phyloP scores from a whole-genome alignment of 441 rosid genomes.

The Kokia cookei region DNA sequence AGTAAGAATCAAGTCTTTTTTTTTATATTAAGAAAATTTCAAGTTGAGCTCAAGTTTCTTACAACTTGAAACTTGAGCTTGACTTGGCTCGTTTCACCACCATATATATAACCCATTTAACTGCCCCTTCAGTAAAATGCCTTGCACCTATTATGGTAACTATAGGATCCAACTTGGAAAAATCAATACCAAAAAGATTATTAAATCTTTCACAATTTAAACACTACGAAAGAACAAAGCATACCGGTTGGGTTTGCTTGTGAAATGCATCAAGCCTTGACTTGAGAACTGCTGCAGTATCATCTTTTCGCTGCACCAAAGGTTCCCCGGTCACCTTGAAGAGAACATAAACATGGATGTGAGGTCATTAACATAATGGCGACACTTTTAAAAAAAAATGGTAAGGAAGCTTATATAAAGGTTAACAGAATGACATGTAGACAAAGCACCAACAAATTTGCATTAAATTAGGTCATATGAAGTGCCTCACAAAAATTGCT shows the following conservation, averaged over 20 bases:
- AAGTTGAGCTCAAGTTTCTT: too few species aligned
- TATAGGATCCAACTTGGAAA: neutral
- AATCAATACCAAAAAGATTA: neutral
- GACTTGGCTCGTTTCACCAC: neutral
- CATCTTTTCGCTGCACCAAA: constrained; percentile 92
- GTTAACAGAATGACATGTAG: neutral
- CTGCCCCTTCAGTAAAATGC: neutral
- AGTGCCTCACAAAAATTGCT: neutral
- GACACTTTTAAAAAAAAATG: neutral
- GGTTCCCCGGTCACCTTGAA: constrained; percentile 74
- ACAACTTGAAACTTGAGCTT: neutral
- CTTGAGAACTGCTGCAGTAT: constrained; percentile 83
- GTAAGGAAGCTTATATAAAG: neutral
- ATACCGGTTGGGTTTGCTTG: constrained; percentile 95
- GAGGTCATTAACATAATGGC: constrained; percentile 7
- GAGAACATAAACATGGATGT: neutral
- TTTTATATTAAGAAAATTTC: too few species aligned
- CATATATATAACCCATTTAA: neutral
- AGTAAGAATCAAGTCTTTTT: too few species aligned
- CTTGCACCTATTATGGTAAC: neutral
- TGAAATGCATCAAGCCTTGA: constrained; percentile 92
- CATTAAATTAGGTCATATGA: neutral
- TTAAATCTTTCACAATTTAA: neutral
- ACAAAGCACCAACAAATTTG: neutral
- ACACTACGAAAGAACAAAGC: constrained; percentile 3